Evolutionary conservation across 2,329 filamentous ascomycete genomes (phyloP), one percentile per base, ranked within the genome.

Genomic region (Bipolaris sorokiniana): DNA sequence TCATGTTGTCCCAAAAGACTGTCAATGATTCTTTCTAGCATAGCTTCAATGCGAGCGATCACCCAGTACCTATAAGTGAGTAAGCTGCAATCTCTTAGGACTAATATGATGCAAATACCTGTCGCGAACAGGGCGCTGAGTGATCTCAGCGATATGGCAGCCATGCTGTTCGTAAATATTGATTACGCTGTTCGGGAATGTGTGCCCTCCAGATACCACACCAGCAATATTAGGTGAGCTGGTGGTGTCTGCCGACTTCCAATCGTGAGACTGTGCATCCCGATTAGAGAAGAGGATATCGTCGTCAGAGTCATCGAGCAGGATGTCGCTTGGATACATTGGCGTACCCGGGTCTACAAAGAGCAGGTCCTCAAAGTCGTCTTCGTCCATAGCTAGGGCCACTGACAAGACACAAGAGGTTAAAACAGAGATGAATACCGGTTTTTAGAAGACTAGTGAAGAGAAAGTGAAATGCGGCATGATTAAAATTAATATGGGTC

Each of bases 21-120:
- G 49, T 85, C 81, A 7, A 82, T 62, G 47, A 88, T 80, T 0
- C 67, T 67, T 54, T 83, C 81, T 15, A 88, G 78, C 20, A 88
- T 81, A 5, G 76, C 73, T 66, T 88, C 85, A 40, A 89, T 85
- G 52, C 80, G 82, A 41, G 77, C 70, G 23, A 86, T 80, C 13
- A 83, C 78, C 65, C 76, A 72, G 11, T 61, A 23, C 37, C 73
- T 77, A 44, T 16, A 7, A 7, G 23, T 1, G 20, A 11, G 51
- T 68, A 48, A 66, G 61, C 31, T 23, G 26, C 4, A 42, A 20
- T 7, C 16, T 22, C 15, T 31, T 9, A 38, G 13, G 1, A 15
- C 37, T 7, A 3, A 3, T 45, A 11, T n/a, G 9, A 1, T 6
- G 6, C 10, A 11, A 31, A 42, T 36, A 69, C 66, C 62, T 65